Percentiles rank a stretch among this genome's conserved stretches.
Conservation (phyloP, 805 yeast species). For the Komagataella kurtzmanii region DNA sequence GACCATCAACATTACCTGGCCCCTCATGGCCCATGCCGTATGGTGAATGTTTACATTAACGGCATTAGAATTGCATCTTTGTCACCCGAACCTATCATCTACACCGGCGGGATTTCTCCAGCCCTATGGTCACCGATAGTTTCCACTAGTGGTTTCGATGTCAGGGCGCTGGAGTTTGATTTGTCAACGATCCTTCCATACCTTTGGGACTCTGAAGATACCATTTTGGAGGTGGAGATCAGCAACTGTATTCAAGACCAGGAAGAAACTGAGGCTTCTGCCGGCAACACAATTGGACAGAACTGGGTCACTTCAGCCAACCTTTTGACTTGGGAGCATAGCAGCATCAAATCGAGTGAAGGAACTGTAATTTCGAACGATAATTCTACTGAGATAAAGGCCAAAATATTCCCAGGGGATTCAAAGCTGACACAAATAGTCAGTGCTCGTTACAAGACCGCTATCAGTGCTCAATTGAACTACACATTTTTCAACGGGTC, state of each 20-base stretch:
- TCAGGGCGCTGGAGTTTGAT: slow-evolving; percentile 59
- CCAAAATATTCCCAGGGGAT: slow-evolving; percentile 21
- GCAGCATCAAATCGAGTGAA: slow-evolving; percentile 19
- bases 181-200: slow-evolving; percentile 55
- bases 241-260: slow-evolving; percentile 33
- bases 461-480: slow-evolving; percentile 19
- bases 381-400: slow-evolving; percentile 16
- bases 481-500: slow-evolving; percentile 26
- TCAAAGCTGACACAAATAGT: slow-evolving; percentile 25
- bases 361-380: slow-evolving; percentile 22
- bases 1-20: slow-evolving; percentile 23
- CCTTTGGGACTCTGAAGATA: slow-evolving; percentile 38
- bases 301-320: slow-evolving; percentile 54
- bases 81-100: slow-evolving; percentile 62
- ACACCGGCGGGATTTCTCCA: slow-evolving; percentile 75
- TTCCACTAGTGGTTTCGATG: slow-evolving; percentile 59
- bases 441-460: slow-evolving; percentile 19
- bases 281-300: slow-evolving; percentile 23
- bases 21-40: slow-evolving; percentile 65
- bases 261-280: background rate
- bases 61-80: slow-evolving; percentile 46
- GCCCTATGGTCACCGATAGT: slow-evolving; percentile 75
- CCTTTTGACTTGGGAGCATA: slow-evolving; percentile 38
- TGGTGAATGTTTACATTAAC: slow-evolving; percentile 47
- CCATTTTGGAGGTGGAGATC: slow-evolving; percentile 31